Base-by-base conservation (phyloP, 2,329 filamentous ascomycete genomes). In the Fusarium sacchari region DNA sequence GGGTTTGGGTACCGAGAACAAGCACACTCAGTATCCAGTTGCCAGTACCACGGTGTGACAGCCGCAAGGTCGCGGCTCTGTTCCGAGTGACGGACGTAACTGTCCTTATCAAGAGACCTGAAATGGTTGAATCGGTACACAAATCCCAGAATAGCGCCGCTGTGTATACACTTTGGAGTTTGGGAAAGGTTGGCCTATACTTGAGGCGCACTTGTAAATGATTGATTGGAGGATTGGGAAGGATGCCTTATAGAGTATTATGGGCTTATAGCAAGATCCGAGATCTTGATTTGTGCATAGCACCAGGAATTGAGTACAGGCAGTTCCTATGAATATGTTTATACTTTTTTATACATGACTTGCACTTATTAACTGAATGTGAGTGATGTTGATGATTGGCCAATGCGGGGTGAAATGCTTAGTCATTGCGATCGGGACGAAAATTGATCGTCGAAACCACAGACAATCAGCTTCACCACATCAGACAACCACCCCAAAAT, bases 41-140 rank as follows among this genome's bases (percentile, higher is more conserved):
- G 71, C 77, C 64, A 64, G 64, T 70, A 64, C 76, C 71, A 80
- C 74, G 78, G 78, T 69, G 79, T 80, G 77, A 80, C 32, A 80
- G 74, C 78, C 78, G 74, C 76, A 74, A 68, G 69, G 74, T 73
- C 68, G 69, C 56, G 65, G 69, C 65, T 74, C 71, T 76, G 66
- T 62, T 69, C 67, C 67, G 73, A 76, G 68, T 64, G 69, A 72
- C 66, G 71, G 79, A 75, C 77, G 76, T 79, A 70, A 76, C 60
- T 78, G 77, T 80, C 74, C 68, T 58, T 65, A 60, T 58, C 64
- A 67, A 67, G 60, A 43, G 74, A 69, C 67, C 79, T 76, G 79
- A 76, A 78, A 80, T 71, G 79, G 78, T 72, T 72, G 60, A 65
- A 73, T 73, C 73, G 77, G 73, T 69, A 71, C 42, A 60, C 62